A percentile compares a stretch with the other conserved stretches of the same genome.
phyloP scores from a whole-genome alignment of 345 rosid species.

The Jatropha curcas region DNA sequence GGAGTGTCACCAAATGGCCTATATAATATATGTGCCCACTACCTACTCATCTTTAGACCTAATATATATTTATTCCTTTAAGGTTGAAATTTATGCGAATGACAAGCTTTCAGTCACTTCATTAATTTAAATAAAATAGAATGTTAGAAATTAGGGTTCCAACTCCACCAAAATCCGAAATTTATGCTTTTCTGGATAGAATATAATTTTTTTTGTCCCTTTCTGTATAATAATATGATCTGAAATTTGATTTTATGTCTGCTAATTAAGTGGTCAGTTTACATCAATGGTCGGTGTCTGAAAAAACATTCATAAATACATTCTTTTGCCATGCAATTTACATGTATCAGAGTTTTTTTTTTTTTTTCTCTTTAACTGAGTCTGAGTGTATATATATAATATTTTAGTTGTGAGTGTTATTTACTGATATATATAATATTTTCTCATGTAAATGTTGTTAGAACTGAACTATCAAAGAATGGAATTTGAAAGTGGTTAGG shows the following conservation, averaged over 20 bases:
- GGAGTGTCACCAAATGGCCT: slow-evolving; percentile 18
- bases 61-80: too few species aligned
- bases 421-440: not conserved
- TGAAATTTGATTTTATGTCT: not conserved
- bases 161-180: not conserved
- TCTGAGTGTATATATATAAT: not conserved
- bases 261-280: not conserved
- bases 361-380: too few species aligned
- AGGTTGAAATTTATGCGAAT: not conserved
- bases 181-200: not conserved
- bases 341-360: not conserved
- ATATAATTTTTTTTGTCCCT: not conserved
- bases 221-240: too few species aligned
- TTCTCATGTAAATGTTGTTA: slow-evolving; percentile 12
- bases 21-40: not conserved
- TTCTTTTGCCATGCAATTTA: too few species aligned
- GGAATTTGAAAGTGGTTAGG: not conserved
- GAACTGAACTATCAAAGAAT: slow-evolving; percentile 23
- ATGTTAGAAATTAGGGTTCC: not conserved
- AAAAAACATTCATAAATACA: not conserved
- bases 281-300: slow-evolving; percentile 9
- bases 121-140: not conserved
- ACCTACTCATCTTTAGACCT: slow-evolving; percentile 7
- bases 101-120: not conserved
- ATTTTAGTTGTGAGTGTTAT: not conserved